Evolutionary conservation across 306 rosid species (phyloP), one percentile per base, ranked within the genome.

Genomic region (Lathyrus aphaca): DNA sequence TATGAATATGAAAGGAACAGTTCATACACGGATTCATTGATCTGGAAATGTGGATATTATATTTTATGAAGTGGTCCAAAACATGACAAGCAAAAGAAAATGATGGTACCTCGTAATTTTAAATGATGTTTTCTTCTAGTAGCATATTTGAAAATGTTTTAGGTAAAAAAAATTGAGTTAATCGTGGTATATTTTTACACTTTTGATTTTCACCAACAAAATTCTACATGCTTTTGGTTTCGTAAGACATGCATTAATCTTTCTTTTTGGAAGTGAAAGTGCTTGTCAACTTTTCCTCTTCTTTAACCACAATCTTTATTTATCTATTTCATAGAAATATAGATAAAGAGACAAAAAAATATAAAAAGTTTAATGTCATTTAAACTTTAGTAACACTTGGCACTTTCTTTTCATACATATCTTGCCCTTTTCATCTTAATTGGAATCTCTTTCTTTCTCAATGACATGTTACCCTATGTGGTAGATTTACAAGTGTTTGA

Each of bases 331-430:
- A 35, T 37, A 27, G 21, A 81, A 76, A 44, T 38, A 64, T 61
- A 32, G 59, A 67, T 59, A 72, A 81, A 68, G 60, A 72, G 32
- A 53, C 64, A 72, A 23, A 35, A 59, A 59, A 21, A 58, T 71
- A 66, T 48, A 21, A 71, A 66, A 80, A 71, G 18, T 25, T 13
- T 23, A 30, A 72, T 59, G 38, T 54, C 66, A 68, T 68, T 46
- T 38, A 37, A 11, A 53, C 59, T 19, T 27, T 21, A 54, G 17
- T 12, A 72, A 49, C 51, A 71, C 51, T 67, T 40, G 55, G 21
- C 75, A 66, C 68, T 61, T 76, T 72, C 70, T 66, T 73, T 43
- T 15, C 61, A 16, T 18, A 69, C 56, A 44, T 66, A 11, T 27
- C 62, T 8, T 17, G n/a, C 51, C 60, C 50, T 51, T 66, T 25